Evolutionary conservation across 306 rosid genomes (phyloP).

Genomic region (Sicyos baderoa): DNA sequence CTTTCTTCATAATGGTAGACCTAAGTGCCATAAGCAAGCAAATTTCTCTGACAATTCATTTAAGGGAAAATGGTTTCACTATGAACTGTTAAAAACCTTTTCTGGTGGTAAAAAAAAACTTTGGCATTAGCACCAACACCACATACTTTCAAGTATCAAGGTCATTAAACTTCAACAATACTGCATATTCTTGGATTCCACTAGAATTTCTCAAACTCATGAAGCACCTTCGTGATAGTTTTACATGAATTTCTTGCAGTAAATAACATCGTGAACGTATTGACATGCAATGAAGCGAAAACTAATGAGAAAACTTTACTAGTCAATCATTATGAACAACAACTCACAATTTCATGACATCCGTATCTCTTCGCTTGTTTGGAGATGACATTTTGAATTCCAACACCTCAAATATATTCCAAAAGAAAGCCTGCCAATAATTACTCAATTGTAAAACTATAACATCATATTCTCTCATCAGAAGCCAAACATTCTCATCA

Average conservation of each 20-base stretch:
- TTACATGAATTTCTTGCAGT: not conserved
- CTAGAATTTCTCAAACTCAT: not conserved
- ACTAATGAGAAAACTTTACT: constrained; percentile 1
- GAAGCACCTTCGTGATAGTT: constrained; percentile 4
- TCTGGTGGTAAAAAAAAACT: not conserved
- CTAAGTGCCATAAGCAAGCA: not conserved
- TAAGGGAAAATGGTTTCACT: not conserved
- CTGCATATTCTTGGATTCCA: not conserved
- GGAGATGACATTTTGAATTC: constrained; percentile 78
- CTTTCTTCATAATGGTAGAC: not conserved
- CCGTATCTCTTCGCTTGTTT: constrained; percentile 98
- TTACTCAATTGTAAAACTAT: constrained; percentile 1
- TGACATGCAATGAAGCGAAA: not conserved
- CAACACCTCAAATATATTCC: constrained; percentile 28
- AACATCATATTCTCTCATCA: constrained; percentile 7
- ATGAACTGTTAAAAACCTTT: too few relatives aligned
- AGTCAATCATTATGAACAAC: not conserved
- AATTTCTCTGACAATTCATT: not conserved
- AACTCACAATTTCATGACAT: constrained; percentile 96
- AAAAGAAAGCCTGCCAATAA: constrained; percentile 33
- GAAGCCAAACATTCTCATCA: not conserved
- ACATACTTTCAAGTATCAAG: not conserved
- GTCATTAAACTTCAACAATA: not conserved
- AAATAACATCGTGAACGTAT: not conserved
- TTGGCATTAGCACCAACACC: not conserved